These are phyloP conservation scores for Gracilaria caudata DNA, from an alignment of 23 red algal species.

Conservation along the genomic window DNA sequence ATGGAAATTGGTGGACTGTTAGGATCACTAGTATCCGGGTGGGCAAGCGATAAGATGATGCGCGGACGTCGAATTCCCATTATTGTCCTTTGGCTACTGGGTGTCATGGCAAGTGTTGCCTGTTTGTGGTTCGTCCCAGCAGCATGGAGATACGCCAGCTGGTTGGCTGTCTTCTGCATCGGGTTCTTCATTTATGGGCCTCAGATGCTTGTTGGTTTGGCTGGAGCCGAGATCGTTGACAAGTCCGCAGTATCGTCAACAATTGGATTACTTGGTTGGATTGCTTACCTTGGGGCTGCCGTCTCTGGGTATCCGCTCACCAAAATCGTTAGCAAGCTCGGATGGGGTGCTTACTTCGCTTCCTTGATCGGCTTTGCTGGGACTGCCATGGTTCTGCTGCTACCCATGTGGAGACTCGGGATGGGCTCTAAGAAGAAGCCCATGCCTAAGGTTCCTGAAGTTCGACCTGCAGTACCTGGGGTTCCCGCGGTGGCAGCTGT, in stretches of 20 bases:
- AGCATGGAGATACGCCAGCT: slow-evolving; percentile 82
- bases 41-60: slow-evolving; percentile 93
- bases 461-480: slow-evolving; percentile 22
- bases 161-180: slow-evolving; percentile 90
- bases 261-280: slow-evolving; percentile 98
- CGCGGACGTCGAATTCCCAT: slow-evolving; percentile 98
- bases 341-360: slow-evolving; percentile 94
- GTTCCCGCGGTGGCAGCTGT: slow-evolving; percentile 18
- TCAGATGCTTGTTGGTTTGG: slow-evolving; percentile 99
- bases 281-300: slow-evolving; percentile 95
- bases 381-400: slow-evolving; percentile 85
- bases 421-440: slow-evolving; percentile 84
- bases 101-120: slow-evolving; percentile 84
- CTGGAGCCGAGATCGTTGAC: slow-evolving; percentile 94
- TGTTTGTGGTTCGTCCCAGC: slow-evolving; percentile 85
- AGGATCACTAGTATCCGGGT: slow-evolving; percentile 92
- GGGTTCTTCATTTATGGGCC: slow-evolving; percentile 99
- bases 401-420: slow-evolving; percentile 98
- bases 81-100: slow-evolving; percentile 93
- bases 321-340: slow-evolving; percentile 77
- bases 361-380: slow-evolving; percentile 81
- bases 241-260: slow-evolving; percentile 88
- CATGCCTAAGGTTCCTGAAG: slow-evolving; percentile 27
- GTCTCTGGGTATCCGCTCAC: slow-evolving; percentile 97
- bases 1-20: slow-evolving; percentile 99